Evolutionary conservation across 2,329 filamentous ascomycete species (phyloP), one percentile per base, ranked within the genome.

Genomic region (Colletotrichum sansevieriae): DNA sequence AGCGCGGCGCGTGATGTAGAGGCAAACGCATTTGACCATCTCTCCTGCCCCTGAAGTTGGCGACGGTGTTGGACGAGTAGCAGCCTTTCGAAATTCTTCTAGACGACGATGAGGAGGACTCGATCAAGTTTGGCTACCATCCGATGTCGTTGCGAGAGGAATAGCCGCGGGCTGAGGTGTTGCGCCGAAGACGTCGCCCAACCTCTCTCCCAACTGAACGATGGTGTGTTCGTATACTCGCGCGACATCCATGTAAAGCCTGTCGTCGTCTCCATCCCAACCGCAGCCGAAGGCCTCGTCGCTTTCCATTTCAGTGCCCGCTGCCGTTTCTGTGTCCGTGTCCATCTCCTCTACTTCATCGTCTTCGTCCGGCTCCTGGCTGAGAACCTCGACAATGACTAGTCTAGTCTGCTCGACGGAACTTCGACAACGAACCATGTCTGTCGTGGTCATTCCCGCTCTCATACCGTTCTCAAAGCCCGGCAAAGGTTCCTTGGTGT

Each of bases 401-500:
- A 94, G 81, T 29, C 95, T 85, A 15, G 92, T 92, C 72, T 91
- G 87, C 76, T 97, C 92, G 0, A 94, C 92, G 35, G 97, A 82
- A 75, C 92, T 93, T 75, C 92, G 91, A 71, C 95, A 91, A 46
- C 95, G 88, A 8, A 98, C 94, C 85, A 96, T 97, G 77, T 98
- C 94, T 0, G 92, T 95, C 18, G 80, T 83, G 1, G 90, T 94
- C 83, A 93, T 91, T 1, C 93, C 91, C 0, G 90, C 88, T 1
- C 83, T 79, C 5, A 84, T 81, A 1, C 87, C 87, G 7, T 82
- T 84, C 71, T 89, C 87, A 71, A 95, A 94, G 0, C 94, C 93
- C 0, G 93, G 90, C 1, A 97, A 82, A 0, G 82, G 74, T 44
- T 90, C 87, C 0, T 87, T 86, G 0, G 90, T 90, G 13, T 90